Conservation (phyloP, 352 stramenopile genomes). For the Thalassiosira livingstoniorum region DNA sequence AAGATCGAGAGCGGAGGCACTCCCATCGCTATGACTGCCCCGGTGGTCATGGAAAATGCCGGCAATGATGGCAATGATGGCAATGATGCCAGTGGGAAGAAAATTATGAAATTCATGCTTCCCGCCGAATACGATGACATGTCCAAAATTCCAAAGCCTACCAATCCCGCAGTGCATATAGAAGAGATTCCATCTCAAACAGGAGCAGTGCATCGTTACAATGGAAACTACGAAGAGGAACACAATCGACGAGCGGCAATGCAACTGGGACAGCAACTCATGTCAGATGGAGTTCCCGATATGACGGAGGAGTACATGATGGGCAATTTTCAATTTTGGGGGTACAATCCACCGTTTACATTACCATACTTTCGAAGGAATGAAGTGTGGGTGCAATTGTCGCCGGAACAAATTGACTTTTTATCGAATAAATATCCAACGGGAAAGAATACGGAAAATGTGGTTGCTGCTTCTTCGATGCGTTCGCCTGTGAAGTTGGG, state of each 20-base stretch:
- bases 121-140: conserved; percentile 76
- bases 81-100: too few relatives aligned
- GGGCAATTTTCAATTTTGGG: conserved; percentile 76
- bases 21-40: conserved; percentile 80
- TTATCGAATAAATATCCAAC: conserved; percentile 61
- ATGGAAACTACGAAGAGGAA: conserved; percentile 51
- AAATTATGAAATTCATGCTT: conserved; percentile 84
- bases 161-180: conserved; percentile 72
- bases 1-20: conserved; percentile 16
- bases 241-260: conserved; percentile 52
- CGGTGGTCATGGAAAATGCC: conserved; percentile 63
- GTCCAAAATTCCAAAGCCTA: conserved; percentile 80
- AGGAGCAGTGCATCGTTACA: conserved; percentile 77
- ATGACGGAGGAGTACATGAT: conserved; percentile 67
- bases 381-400: conserved; percentile 81
- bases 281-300: conserved; percentile 60
- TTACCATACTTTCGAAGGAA: conserved; percentile 79
- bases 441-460: too few relatives aligned
- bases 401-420: conserved; percentile 63
- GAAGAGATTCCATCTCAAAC: conserved; percentile 63
- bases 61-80: conserved; percentile 11
- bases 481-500: too few relatives aligned
- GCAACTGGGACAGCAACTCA: conserved; percentile 62
- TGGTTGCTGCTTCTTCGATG: too few relatives aligned
- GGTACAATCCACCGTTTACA: conserved; percentile 83